Conservation (phyloP, 2,329 filamentous ascomycete species). For the Nannizziopsis arthrosporioides region DNA sequence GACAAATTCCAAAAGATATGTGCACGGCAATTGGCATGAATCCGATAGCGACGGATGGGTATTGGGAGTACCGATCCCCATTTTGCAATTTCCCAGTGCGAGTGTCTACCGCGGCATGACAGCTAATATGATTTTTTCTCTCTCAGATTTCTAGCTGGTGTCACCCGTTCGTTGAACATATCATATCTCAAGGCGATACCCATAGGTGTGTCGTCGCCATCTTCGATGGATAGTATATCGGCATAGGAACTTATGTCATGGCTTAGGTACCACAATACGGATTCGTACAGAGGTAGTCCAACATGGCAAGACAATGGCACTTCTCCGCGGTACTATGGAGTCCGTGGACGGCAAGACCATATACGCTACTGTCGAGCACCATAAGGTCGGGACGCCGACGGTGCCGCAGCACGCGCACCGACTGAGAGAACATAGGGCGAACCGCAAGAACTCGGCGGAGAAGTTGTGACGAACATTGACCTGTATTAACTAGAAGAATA, state of each 20-base stretch:
- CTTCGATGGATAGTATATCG: background rate
- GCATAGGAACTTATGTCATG: background rate
- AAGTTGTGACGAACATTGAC: background rate
- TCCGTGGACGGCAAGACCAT: slow-evolving; percentile 38
- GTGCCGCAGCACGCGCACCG: slow-evolving; percentile 25
- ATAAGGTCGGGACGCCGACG: slow-evolving; percentile 40
- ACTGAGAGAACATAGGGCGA: background rate
- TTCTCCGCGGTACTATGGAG: slow-evolving; percentile 41
- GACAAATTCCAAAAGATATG: slow-evolving; percentile 33
- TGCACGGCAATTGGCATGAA: slow-evolving; percentile 40
- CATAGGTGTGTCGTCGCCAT: slow-evolving; percentile 24
- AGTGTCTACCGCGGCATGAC: background rate
- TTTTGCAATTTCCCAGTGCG: slow-evolving; percentile 5
- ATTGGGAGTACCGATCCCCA: slow-evolving; percentile 35
- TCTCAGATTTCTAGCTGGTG: slow-evolving; percentile 3
- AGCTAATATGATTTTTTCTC: background rate
- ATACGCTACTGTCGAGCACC: slow-evolving; percentile 43
- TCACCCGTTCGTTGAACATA: slow-evolving; percentile 39
- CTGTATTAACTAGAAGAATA: background rate
- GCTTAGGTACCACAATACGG: slow-evolving; percentile 31
- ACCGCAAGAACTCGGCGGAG: background rate
- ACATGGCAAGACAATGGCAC: slow-evolving; percentile 41
- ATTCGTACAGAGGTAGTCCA: slow-evolving; percentile 36
- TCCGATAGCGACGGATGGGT: slow-evolving; percentile 38
- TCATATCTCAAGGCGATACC: slow-evolving; percentile 42